phyloP scores from a whole-genome alignment of 208 protist species.

The Trypanosomatidae sp. region DNA sequence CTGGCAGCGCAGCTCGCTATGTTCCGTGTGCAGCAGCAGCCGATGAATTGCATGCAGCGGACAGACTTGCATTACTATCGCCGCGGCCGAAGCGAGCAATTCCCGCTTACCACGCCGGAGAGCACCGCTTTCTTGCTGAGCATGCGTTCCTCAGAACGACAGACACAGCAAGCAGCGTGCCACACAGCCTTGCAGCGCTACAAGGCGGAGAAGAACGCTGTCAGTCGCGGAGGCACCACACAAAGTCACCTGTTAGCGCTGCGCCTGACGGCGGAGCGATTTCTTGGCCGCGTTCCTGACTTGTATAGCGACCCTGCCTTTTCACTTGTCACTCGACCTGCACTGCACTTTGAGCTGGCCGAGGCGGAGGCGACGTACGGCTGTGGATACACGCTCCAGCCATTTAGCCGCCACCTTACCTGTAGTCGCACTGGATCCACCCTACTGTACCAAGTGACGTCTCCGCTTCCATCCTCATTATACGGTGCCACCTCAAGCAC shows the following conservation, averaged over 20 bases:
- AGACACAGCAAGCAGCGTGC: slow-evolving; percentile 10
- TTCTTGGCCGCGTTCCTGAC: slow-evolving; percentile 19
- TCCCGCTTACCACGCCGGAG: slow-evolving; percentile 52
- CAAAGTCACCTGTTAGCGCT: slow-evolving; percentile 20
- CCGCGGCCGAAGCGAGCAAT: slow-evolving; percentile 61
- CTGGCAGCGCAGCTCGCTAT: slow-evolving; percentile 64
- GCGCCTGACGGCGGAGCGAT: slow-evolving; percentile 28
- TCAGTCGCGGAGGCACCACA: slow-evolving; percentile 8
- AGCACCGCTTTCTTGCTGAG: slow-evolving; percentile 56
- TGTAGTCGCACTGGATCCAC: slow-evolving; percentile 23
- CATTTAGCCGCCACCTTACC: slow-evolving; percentile 21
- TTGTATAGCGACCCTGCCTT: slow-evolving; percentile 19
- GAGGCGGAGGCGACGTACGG: slow-evolving; percentile 16
- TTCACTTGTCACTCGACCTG: not conserved
- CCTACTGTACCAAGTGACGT: slow-evolving; percentile 26
- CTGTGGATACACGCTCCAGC: slow-evolving; percentile 19
- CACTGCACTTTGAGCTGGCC: slow-evolving; percentile 15
- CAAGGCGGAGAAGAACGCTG: not conserved
- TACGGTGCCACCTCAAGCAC: slow-evolving; percentile 18
- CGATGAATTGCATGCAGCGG: slow-evolving; percentile 51
- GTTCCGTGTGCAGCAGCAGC: slow-evolving; percentile 59
- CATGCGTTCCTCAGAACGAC: slow-evolving; percentile 17
- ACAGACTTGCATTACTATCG: slow-evolving; percentile 60
- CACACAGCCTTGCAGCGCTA: slow-evolving; percentile 13
- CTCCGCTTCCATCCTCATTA: not conserved